These are phyloP conservation scores for Sclerotinia spermophila DNA, from an alignment of 2,329 filamentous ascomycete species.

Conservation along the genomic window DNA sequence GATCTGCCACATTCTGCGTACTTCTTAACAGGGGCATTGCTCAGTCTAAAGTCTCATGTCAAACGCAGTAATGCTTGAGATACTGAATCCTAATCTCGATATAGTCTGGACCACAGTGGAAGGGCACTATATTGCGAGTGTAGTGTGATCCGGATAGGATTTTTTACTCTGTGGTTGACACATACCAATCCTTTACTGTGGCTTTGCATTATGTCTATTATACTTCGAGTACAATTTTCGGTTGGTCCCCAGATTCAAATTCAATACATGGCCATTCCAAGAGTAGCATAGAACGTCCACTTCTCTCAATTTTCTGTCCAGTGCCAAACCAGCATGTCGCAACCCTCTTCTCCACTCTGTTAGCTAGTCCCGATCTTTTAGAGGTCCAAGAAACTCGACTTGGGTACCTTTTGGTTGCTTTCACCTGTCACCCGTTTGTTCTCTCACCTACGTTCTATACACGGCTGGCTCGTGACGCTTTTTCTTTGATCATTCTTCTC, in stretches of 20 bases:
- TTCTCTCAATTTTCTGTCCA: neutral
- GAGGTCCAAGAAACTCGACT: conserved; percentile 22
- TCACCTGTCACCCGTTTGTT: conserved; percentile 22
- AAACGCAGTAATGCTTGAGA: conserved; percentile 16
- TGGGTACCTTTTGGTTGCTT: conserved; percentile 26
- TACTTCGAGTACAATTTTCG: neutral
- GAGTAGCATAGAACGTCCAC: conserved; percentile 6
- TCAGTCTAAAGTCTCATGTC: conserved; percentile 11
- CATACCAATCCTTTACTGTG: conserved; percentile 4
- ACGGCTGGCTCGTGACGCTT: conserved; percentile 37
- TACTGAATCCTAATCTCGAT: conserved; percentile 5
- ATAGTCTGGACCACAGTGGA: neutral
- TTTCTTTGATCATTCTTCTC: conserved; percentile 24
- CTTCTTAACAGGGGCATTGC: neutral
- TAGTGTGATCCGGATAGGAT: neutral
- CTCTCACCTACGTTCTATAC: conserved; percentile 29
- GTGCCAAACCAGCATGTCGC: conserved; percentile 15
- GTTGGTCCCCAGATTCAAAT: conserved; percentile 11
- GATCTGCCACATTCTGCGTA: neutral
- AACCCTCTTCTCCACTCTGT: conserved; percentile 18
- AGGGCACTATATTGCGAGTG: neutral
- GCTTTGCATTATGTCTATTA: conserved; percentile 4
- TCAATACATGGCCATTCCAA: conserved; percentile 5
- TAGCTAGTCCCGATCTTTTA: conserved; percentile 17
- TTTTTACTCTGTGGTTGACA: neutral